Evolutionary conservation across 1,139 yeast genomes (phyloP).

Genomic region (Debaryomycetaceae sp.): DNA sequence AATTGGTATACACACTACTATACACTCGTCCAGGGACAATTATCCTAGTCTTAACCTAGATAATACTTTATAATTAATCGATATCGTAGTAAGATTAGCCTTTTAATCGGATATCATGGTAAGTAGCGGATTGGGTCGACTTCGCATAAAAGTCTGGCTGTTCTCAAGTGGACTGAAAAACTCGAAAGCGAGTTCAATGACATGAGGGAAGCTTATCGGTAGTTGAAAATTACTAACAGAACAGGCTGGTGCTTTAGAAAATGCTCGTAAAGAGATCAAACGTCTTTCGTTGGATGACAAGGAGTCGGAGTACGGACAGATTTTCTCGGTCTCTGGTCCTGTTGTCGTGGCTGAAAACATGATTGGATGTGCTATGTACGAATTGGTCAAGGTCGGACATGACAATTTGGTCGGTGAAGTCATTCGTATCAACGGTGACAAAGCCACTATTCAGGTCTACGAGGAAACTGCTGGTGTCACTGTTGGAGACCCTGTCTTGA

Average conservation of each 20-base stretch:
- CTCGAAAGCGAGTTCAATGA: no score
- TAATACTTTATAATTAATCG: not conserved
- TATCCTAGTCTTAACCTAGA: not conserved
- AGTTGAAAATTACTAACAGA: constrained; percentile 13
- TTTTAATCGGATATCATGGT: not conserved
- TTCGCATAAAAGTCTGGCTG: no score
- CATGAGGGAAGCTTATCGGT: not conserved
- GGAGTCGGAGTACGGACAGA: constrained; percentile 80
- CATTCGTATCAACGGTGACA: constrained; percentile 92
- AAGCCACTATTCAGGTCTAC: constrained; percentile 96
- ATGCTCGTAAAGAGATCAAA: constrained; percentile 91
- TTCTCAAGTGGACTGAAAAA: no score
- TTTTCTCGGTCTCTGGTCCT: constrained; percentile 95
- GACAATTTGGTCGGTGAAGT: constrained; percentile 97
- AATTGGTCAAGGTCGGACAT: constrained; percentile 95
- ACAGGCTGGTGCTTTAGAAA: constrained; percentile 94
- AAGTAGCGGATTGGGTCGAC: not conserved
- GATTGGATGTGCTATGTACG: constrained; percentile 99
- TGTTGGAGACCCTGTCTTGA: constrained; percentile 96
- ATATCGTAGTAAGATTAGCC: not conserved
- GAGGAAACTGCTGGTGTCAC: constrained; percentile 99
- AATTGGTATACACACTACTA: constrained; percentile 1
- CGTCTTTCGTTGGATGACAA: constrained; percentile 79
- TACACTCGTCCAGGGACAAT: constrained; percentile 1
- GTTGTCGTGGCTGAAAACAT: constrained; percentile 96